Base-by-base conservation (phyloP, 805 yeast species). In the Saturnispora ahearnii region DNA sequence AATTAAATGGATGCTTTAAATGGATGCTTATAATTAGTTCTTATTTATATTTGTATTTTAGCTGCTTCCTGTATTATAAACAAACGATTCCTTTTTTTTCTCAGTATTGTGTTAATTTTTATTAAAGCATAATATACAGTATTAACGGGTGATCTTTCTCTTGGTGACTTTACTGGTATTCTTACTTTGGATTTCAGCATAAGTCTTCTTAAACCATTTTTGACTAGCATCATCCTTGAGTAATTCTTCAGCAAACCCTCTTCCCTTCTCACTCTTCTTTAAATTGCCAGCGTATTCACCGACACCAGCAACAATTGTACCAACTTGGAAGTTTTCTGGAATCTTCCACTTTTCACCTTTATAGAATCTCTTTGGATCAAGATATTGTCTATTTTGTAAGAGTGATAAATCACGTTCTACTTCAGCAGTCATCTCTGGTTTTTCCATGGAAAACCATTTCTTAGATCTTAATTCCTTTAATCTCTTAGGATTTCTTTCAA, bases 351-450 rank as follows among this genome's bases (percentile, higher is more conserved):
- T 81, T 52, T 84, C 93, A 64, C 87, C 87, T 67, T 87, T 88
- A 68, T 93, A 93, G 67, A 88, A 96, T 59, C 97, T 78, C 68
- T 93, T 93, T 7, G 97, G 98, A 63, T 93, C 98, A 54, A 93
- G 73, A 9, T 89, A 96, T 50, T 85, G 84, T 67, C 99, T 80
- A 70, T 91, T 87, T 61, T 87, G 82, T 52, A 93, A 72, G 13
- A 93, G 68, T 60, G 80, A 71, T 57, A 93, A 63, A 63, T 93
- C 98, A 52, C 95, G 74, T 60, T 84, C 84, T 21, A 86, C 62
- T 29, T 76, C 74, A 2, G 83, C 79, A 9, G 95, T 85, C 53
- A 86, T 66, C 57, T 85, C 93, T 5, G 82, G 80, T 56, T 79
- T 81, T 30, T 88, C 87, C 76, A 90, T 72, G 46, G 79, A 74